These are phyloP conservation scores for Flammula alnicola DNA, from an alignment of 1,284 basidiomycete genomes.

Conservation along the genomic window DNA sequence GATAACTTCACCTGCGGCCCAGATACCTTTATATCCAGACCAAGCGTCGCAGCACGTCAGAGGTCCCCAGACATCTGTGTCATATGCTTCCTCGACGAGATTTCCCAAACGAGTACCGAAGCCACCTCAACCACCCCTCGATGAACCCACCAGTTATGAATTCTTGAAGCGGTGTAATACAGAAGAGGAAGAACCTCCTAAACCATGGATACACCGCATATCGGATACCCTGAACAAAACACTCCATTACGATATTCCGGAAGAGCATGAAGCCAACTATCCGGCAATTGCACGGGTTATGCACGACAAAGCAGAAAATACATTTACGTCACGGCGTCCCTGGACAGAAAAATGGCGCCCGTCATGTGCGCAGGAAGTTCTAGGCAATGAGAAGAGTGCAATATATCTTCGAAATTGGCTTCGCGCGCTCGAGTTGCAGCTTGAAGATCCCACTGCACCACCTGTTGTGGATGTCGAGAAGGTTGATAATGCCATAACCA, in stretches of 20 bases:
- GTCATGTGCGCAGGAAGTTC: constrained; percentile 69
- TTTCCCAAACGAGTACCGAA: constrained; percentile 26
- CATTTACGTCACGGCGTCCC: constrained; percentile 44
- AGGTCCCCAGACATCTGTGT: constrained; percentile 49
- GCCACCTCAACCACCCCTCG: background rate
- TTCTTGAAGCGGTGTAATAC: constrained; percentile 18
- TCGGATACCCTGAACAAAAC: constrained; percentile 7
- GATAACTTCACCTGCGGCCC: constrained; percentile 14
- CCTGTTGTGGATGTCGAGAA: constrained; percentile 23
- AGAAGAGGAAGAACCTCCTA: constrained; percentile 6
- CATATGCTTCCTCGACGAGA: constrained; percentile 17
- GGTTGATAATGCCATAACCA: constrained; percentile 7
- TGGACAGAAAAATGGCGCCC: constrained; percentile 87
- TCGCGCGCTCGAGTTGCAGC: constrained; percentile 65
- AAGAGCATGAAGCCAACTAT: constrained; percentile 41
- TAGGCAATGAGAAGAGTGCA: constrained; percentile 82
- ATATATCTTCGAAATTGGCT: constrained; percentile 86
- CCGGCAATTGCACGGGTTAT: constrained; percentile 60
- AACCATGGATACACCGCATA: constrained; percentile 22
- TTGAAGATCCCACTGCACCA: constrained; percentile 36
- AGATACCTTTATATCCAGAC: constrained; percentile 53
- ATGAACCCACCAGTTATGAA: constrained; percentile 4
- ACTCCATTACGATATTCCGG: constrained; percentile 30
- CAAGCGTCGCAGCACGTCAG: constrained; percentile 64
- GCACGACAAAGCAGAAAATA: constrained; percentile 24